Percentiles rank a stretch among this genome's conserved stretches.
Evolutionary conservation across 306 rosid species (phyloP).

Genomic region (Leucaena leucocephala): DNA sequence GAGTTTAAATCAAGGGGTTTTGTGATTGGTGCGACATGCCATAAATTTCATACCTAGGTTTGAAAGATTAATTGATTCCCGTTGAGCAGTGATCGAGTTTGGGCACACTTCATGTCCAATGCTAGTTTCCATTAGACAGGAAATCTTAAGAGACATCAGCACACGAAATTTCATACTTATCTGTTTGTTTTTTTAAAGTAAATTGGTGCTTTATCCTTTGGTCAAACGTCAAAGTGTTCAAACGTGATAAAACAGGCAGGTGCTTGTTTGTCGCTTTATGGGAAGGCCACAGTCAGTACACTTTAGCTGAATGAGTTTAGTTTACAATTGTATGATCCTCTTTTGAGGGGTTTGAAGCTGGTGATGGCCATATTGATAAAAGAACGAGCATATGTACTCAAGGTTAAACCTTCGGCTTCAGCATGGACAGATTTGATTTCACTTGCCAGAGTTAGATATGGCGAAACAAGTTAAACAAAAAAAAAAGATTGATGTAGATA

Average conservation of each 20-base stretch:
- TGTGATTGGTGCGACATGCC: background rate
- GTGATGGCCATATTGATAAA: background rate
- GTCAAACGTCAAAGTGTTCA: too few relatives aligned
- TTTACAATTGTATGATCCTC: background rate
- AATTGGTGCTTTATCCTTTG: conserved; percentile 35
- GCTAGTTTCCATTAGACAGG: conserved; percentile 45
- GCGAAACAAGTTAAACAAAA: too few relatives aligned
- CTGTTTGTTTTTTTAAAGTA: background rate
- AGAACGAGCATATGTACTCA: background rate
- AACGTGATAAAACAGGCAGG: conserved; percentile 32
- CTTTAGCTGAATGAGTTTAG: too few relatives aligned
- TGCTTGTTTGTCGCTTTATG: background rate
- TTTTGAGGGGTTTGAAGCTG: background rate
- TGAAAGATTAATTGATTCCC: background rate
- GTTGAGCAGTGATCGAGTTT: background rate
- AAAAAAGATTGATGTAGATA: too few relatives aligned
- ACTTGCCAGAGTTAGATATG: background rate
- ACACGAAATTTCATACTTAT: too few relatives aligned
- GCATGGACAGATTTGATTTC: background rate
- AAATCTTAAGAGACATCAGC: conserved; percentile 39
- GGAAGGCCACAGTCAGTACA: too few relatives aligned
- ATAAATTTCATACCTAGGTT: background rate
- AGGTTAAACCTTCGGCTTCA: too few relatives aligned
- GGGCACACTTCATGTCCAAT: background rate
- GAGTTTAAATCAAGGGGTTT: background rate